Evolutionary conservation across 2,329 filamentous ascomycete genomes (phyloP), one percentile per base, ranked within the genome.

Genomic region (Arachnomyces sp.): DNA sequence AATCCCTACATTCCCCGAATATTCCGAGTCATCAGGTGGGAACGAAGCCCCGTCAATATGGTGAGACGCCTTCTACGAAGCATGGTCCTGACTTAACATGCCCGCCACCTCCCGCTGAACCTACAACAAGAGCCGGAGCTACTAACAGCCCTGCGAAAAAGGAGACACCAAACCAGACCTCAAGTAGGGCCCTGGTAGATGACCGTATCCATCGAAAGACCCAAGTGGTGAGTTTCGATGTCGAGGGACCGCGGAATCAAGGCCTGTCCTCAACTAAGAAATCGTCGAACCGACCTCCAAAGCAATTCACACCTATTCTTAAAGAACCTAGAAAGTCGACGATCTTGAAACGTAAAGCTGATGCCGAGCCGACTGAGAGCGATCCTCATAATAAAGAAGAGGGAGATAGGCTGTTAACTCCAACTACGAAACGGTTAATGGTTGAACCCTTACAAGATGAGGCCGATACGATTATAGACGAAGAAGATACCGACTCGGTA

Each of bases 181-280:
- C 16, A 14, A 29, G n/a, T 29, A 13, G n/a, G 6, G 25, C 18
- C 12, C 28, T 37, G 8, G 30, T 37, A 12, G 25, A 37, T 16
- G 35, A 37, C 11, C 35, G 25, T 13, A 17, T 39, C 6, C 32
- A 30, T 25, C 34, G 40, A 18, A 43, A 39, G 21, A 16, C 37
- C 7, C 40, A 43, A 13, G n/a, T 39, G 30, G 36, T 39, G 7
- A 31, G 36, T 25, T 43, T 43, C 32, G 28, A 33, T 15, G 17
- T 29, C 16, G 37, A 39, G 12, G 36, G 40, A 15, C 36, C 36
- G 2, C 37, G 33, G 11, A 43, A 43, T 13, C 40, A 43, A 11
- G 31, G 40, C 12, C 5, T 25, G 21, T 25, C 21, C 21, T 25
- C 21, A 25, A 25, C 21, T 25, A 25, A 25, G 21, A 25, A 25